These are phyloP conservation scores for Helichrysum umbraculigerum DNA, from an alignment of 129 eudicot species.

Conservation along the genomic window DNA sequence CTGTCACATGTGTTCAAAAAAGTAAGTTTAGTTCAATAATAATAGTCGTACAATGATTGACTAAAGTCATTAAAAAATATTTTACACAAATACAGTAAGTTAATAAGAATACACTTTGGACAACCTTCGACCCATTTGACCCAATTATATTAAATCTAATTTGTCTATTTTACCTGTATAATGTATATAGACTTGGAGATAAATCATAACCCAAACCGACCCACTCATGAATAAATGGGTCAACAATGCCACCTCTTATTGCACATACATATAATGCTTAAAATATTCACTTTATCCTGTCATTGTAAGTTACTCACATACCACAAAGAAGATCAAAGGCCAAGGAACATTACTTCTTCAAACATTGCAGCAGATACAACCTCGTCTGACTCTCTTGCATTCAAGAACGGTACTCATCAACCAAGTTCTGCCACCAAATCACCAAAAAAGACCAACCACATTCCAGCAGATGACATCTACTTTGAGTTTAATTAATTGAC, in stretches of 20 bases:
- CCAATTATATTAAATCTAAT: background rate
- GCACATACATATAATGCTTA: too few species aligned
- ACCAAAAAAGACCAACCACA: conserved; percentile 12
- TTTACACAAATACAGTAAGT: too few species aligned
- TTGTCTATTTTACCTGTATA: background rate
- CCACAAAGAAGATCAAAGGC: conserved; percentile 3
- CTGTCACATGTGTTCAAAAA: background rate
- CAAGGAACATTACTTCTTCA: background rate
- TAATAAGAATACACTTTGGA: background rate
- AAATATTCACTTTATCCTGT: too few species aligned
- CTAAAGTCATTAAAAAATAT: too few species aligned
- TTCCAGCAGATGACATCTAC: background rate
- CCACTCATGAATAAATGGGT: background rate
- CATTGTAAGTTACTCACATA: background rate
- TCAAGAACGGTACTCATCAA: conserved; percentile 11
- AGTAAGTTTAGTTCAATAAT: too few species aligned
- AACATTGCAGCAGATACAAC: conserved; percentile 23
- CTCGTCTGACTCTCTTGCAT: conserved; percentile 24
- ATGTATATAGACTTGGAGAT: background rate
- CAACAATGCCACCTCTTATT: background rate
- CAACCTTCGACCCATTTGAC: background rate
- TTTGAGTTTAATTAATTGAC: background rate
- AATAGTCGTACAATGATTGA: too few species aligned
- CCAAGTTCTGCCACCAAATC: conserved; percentile 21
- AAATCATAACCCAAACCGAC: background rate